Evolutionary conservation across 108 stramenopile species (phyloP).

Genomic region (Cyclotella kingstonii): DNA sequence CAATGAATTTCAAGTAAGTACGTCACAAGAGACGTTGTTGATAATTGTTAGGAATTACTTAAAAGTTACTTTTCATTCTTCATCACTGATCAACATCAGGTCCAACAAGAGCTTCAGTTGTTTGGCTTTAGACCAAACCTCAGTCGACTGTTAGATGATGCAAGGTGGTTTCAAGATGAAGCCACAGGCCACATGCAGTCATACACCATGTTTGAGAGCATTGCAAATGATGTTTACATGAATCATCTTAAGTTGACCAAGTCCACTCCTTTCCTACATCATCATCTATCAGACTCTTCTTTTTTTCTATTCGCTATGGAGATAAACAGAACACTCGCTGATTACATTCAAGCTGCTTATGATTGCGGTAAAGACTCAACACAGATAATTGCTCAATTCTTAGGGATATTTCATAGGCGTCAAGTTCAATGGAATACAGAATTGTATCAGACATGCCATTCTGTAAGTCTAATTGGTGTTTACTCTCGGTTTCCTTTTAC

Average conservation of each 20-base stretch:
- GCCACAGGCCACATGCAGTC: constrained; percentile 26
- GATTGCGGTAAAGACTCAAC: constrained; percentile 38
- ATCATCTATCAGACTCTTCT: constrained; percentile 35
- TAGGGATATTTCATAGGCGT: constrained; percentile 48
- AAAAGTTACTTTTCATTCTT: constrained; percentile 3
- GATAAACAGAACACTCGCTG: constrained; percentile 47
- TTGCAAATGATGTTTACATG: constrained; percentile 62
- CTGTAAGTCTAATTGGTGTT: constrained; percentile 22
- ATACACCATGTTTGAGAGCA: constrained; percentile 52
- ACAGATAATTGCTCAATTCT: constrained; percentile 40
- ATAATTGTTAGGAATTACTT: neutral
- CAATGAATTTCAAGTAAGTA: constrained; percentile 61
- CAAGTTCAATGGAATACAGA: constrained; percentile 54
- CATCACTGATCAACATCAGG: constrained; percentile 21
- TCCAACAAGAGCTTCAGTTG: constrained; percentile 60
- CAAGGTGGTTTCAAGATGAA: constrained; percentile 34
- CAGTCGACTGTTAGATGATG: constrained; percentile 45
- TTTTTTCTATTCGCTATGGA: constrained; percentile 31
- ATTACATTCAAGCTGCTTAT: constrained; percentile 62
- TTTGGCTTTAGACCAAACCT: constrained; percentile 87
- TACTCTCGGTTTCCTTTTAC: neutral
- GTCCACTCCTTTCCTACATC: constrained; percentile 46
- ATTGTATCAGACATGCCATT: constrained; percentile 27
- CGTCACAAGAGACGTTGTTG: neutral
- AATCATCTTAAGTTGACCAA: constrained; percentile 15